These are phyloP conservation scores for Populus trichocarpa DNA, from an alignment of 441 rosid species.

Conservation along the genomic window DNA sequence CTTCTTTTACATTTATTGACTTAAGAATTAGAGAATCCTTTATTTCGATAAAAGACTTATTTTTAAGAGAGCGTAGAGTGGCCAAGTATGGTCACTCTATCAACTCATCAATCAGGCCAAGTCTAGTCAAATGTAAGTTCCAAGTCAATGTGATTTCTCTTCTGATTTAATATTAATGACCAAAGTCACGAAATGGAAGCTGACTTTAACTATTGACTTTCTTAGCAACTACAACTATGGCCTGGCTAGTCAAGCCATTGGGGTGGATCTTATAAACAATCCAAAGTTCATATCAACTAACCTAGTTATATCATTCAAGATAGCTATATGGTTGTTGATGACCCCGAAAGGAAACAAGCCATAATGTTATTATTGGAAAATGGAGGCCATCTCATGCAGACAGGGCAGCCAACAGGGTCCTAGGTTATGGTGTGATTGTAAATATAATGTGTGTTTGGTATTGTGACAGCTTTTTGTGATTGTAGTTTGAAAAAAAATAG, in stretches of 20 bases:
- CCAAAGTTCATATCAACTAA: conserved; percentile 31
- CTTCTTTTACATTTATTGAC: too few relatives aligned
- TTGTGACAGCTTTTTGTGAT: too few relatives aligned
- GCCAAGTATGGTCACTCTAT: too few relatives aligned
- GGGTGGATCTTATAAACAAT: conserved; percentile 25
- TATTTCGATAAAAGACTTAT: too few relatives aligned
- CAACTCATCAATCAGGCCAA: too few relatives aligned
- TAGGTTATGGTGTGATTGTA: conserved; percentile 35
- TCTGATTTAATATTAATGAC: background rate
- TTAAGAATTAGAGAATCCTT: too few relatives aligned
- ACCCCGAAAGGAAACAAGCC: conserved; percentile 27
- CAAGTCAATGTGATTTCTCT: background rate
- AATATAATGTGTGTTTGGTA: conserved; percentile 20
- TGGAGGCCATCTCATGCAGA: conserved; percentile 25
- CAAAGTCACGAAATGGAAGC: background rate
- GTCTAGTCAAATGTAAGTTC: too few relatives aligned
- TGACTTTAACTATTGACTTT: conserved; percentile 3
- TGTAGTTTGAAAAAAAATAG: too few relatives aligned
- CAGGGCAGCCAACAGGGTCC: conserved; percentile 20
- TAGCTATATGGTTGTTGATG: conserved; percentile 41
- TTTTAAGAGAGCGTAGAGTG: too few relatives aligned
- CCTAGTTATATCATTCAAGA: conserved; percentile 26
- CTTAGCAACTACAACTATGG: conserved; percentile 33
- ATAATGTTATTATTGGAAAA: conserved; percentile 23
- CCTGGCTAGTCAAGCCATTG: conserved; percentile 17